Percentiles rank a stretch among this genome's conserved stretches.
phyloP scores from a whole-genome alignment of 2,329 filamentous ascomycete species.

The Paradendryphiella salina region DNA sequence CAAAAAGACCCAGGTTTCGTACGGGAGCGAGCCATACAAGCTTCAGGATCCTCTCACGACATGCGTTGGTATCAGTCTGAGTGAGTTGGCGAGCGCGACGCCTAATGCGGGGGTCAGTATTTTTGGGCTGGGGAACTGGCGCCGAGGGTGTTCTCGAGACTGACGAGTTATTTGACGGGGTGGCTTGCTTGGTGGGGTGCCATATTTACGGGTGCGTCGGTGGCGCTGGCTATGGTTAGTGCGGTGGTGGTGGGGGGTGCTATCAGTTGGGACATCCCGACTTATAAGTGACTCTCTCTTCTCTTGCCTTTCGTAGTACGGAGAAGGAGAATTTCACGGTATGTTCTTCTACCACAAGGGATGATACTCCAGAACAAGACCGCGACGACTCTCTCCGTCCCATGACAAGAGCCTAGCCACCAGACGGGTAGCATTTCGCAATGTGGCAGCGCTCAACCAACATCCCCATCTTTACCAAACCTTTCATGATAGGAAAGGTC shows the following conservation, averaged over 20 bases:
- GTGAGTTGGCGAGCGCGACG: constrained; percentile 54
- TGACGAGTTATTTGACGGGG: constrained; percentile 54
- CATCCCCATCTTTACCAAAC: no score
- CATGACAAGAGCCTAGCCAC: no score
- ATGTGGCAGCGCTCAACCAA: no score
- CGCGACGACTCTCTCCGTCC: no score
- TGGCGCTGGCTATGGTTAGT: constrained; percentile 54
- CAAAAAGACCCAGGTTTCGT: not conserved
- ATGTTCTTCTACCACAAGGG: no score
- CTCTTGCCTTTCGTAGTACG: not conserved
- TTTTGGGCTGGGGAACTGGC: constrained; percentile 57
- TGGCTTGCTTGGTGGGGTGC: constrained; percentile 60
- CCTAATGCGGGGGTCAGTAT: constrained; percentile 59
- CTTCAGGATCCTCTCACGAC: constrained; percentile 17
- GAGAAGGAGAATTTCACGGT: not conserved
- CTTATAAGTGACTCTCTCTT: constrained; percentile 48
- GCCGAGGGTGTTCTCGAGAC: constrained; percentile 51
- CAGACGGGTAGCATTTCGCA: no score
- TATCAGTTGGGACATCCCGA: constrained; percentile 57
- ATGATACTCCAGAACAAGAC: no score
- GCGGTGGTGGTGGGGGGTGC: constrained; percentile 57
- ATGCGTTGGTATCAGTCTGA: constrained; percentile 53
- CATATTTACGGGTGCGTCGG: constrained; percentile 59
- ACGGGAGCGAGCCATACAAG: constrained; percentile 8
- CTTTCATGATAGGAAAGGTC: no score